Evolutionary conservation across 164 flowering plant genomes (phyloP).

Genomic region (Santalum album): DNA sequence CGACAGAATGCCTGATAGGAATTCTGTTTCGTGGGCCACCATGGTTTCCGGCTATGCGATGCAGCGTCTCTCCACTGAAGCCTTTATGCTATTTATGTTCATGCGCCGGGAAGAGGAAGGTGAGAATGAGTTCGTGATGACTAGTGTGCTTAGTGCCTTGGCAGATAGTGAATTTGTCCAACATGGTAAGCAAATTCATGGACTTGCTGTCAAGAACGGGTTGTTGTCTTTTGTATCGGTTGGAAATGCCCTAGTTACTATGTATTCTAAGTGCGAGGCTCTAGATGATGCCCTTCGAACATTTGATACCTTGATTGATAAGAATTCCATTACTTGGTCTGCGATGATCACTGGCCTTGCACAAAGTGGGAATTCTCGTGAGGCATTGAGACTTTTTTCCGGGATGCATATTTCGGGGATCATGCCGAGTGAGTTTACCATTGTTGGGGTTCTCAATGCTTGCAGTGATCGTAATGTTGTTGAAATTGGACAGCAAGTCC

Average conservation of each 20-base stretch:
- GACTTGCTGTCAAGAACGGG: slow-evolving; percentile 43
- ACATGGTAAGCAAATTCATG: slow-evolving; percentile 47
- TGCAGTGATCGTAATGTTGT: slow-evolving; percentile 47
- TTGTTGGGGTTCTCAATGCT: slow-evolving; percentile 83
- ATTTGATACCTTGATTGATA: slow-evolving; percentile 39
- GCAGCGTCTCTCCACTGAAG: slow-evolving; percentile 31
- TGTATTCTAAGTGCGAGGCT: slow-evolving; percentile 62
- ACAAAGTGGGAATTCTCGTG: slow-evolving; percentile 46
- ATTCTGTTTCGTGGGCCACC: slow-evolving; percentile 66
- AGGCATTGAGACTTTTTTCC: slow-evolving; percentile 52
- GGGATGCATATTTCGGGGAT: slow-evolving; percentile 51
- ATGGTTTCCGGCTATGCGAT: slow-evolving; percentile 78
- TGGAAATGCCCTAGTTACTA: slow-evolving; percentile 57
- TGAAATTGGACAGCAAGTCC: slow-evolving; percentile 55
- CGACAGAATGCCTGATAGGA: slow-evolving; percentile 64
- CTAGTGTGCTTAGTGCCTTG: slow-evolving; percentile 59
- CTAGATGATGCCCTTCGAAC: slow-evolving; percentile 37
- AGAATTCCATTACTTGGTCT: slow-evolving; percentile 81
- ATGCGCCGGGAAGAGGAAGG: slow-evolving; percentile 28
- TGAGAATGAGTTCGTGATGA: slow-evolving; percentile 52
- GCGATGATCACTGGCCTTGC: slow-evolving; percentile 84
- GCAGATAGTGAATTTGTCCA: slow-evolving; percentile 20
- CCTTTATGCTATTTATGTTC: slow-evolving; percentile 34
- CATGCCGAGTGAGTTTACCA: slow-evolving; percentile 66
- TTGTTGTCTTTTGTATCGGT: slow-evolving; percentile 39